phyloP scores from a whole-genome alignment of 768 basidiomycete species.

The Mycena polygramma region DNA sequence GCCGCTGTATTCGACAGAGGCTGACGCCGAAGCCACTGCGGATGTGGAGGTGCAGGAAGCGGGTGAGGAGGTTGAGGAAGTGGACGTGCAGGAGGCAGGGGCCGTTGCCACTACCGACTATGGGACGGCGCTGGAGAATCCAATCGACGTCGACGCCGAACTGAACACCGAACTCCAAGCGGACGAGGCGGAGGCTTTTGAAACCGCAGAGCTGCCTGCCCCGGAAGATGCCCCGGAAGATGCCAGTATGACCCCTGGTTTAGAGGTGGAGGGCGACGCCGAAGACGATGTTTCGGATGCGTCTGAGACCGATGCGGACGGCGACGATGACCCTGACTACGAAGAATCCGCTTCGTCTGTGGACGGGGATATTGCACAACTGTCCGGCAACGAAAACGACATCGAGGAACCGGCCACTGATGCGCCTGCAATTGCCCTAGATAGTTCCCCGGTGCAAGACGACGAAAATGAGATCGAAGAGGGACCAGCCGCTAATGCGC shows the following conservation, averaged over 20 bases:
- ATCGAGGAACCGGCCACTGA: slow-evolving; percentile 1
- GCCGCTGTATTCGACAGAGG: too few relatives aligned
- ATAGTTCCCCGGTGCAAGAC: background rate
- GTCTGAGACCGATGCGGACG: slow-evolving; percentile 52
- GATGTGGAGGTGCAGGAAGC: too few relatives aligned
- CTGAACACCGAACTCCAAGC: too few relatives aligned
- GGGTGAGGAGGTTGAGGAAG: background rate
- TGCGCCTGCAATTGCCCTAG: background rate
- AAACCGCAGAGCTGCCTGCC: too few relatives aligned
- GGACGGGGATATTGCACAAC: background rate
- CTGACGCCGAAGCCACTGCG: too few relatives aligned
- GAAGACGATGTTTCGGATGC: slow-evolving; percentile 26
- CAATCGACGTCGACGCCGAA: too few relatives aligned
- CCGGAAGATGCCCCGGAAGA: too few relatives aligned
- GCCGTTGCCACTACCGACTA: too few relatives aligned
- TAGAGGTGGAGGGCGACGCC: background rate
- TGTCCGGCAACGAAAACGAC: background rate
- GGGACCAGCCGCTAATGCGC: background rate
- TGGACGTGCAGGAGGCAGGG: background rate
- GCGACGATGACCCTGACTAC: slow-evolving; percentile 52
- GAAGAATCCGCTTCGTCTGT: slow-evolving; percentile 30
- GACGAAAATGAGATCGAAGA: background rate
- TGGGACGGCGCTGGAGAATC: too few relatives aligned
- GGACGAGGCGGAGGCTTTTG: too few relatives aligned
- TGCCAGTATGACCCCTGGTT: background rate